Base-by-base conservation (phyloP, 1,139 yeast species). In the Fermentozyma sake region DNA sequence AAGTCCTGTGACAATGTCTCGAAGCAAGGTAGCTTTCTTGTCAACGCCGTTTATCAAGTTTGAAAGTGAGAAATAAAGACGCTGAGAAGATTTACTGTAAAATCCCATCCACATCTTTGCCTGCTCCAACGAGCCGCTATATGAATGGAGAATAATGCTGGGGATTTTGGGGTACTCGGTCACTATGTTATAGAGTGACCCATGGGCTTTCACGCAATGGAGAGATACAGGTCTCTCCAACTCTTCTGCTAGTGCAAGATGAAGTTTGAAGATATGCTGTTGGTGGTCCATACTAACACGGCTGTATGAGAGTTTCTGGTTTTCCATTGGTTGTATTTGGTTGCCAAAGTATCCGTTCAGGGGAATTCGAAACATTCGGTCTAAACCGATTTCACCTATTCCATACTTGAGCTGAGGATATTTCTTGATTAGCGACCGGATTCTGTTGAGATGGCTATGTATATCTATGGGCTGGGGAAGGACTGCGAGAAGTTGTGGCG, bases 361-460 rank as follows among this genome's bases (percentile, higher is more conserved):
- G 0, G 95, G 95, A 8, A 86, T 54, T 20, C 86, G 55, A 44
- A 85, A 85, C 12, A 75, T 48, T 50, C 79, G 82, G 52, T 91
- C 98, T 4, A 91, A 56, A 0, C 98, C 98, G 12, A 87, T 68
- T 45, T 91, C 98, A 1, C 98, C 98, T n/a, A 87, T 65, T 8
- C 72, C 72, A 28, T 24, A 31, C 24, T 33, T 23, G 27, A 31
- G 18, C 26, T 23, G 12, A 37, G 31, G 7, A 20, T 69, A 44
- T 12, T 56, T 50, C 6, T 15, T 20, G 4, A 48, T 50, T 10
- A 55, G 35, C 12, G 22, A 19, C 29, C 32, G 31, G 20, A 71
- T 58, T 13, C 39, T 39, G 0, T 37, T 30, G 7, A 78, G 33
- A 34, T 73, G 72, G 0, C 42, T 42, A 0, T 47, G 39, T 1